Percentiles rank a stretch among this genome's conserved stretches.
phyloP scores from a whole-genome alignment of 371 early-diverging fungal genomes.

The Furculomyces boomerangus region DNA sequence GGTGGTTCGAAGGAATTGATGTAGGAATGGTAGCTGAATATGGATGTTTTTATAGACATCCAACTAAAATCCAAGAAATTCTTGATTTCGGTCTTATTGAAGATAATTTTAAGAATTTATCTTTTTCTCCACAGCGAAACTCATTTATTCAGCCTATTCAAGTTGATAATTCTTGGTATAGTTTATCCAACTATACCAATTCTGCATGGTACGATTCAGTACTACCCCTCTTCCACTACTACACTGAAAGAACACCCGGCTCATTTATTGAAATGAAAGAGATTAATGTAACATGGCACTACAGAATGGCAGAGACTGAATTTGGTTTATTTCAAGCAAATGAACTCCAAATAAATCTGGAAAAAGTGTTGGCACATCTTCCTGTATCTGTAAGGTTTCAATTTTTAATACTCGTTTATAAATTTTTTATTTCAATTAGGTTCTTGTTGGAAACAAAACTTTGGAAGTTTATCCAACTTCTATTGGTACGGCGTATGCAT shows the following conservation, averaged over 20 bases:
- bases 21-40: constrained; percentile 88
- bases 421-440: neutral
- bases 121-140: constrained; percentile 1
- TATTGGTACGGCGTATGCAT: constrained; percentile 77
- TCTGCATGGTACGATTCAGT: constrained; percentile 80
- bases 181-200: constrained; percentile 65
- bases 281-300: constrained; percentile 82
- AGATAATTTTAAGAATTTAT: too few species aligned
- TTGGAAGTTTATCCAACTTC: constrained; percentile 82
- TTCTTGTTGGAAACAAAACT: constrained; percentile 78
- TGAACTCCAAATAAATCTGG: constrained; percentile 86
- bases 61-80: constrained; percentile 14
- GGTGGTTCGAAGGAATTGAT: constrained; percentile 71
- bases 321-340: constrained; percentile 77
- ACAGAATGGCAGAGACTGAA: constrained; percentile 69
- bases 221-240: constrained; percentile 78
- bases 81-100: neutral
- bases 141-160: constrained; percentile 14
- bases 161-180: constrained; percentile 44
- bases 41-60: constrained; percentile 83
- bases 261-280: constrained; percentile 87
- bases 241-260: constrained; percentile 87
- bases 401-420: neutral
- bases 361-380: constrained; percentile 80
- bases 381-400: constrained; percentile 49